These are phyloP conservation scores for Poronia punctata DNA, from an alignment of 495 filamentous ascomycete genomes.

Conservation along the genomic window DNA sequence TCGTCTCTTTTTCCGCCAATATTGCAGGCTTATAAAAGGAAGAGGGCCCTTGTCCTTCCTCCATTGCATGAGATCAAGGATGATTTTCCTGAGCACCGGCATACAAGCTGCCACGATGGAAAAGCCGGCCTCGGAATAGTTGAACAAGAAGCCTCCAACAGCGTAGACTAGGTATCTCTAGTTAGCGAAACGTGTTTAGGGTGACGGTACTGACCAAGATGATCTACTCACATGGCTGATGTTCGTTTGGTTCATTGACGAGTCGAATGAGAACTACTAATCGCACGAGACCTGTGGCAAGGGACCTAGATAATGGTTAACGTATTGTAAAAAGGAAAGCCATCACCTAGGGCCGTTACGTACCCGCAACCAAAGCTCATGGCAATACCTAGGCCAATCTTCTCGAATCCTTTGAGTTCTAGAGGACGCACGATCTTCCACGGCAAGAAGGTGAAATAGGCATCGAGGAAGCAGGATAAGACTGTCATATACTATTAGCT, in stretches of 20 bases:
- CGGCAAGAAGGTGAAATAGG: slow-evolving; percentile 6
- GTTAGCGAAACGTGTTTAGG: too few species aligned
- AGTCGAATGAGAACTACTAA: slow-evolving; percentile 1
- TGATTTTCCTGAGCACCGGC: slow-evolving; percentile 7
- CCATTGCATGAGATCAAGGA: slow-evolving; percentile 5
- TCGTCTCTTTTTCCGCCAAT: slow-evolving; percentile 1
- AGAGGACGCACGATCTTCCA: slow-evolving; percentile 11
- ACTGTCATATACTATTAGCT: slow-evolving; percentile 3
- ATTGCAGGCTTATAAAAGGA: not conserved
- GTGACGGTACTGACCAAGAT: not conserved
- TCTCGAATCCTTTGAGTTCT: slow-evolving; percentile 9
- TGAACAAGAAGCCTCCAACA: slow-evolving; percentile 6
- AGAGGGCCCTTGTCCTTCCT: not conserved
- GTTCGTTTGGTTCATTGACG: not conserved
- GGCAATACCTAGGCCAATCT: slow-evolving; percentile 6
- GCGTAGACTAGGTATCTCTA: slow-evolving; percentile 11
- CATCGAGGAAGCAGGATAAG: slow-evolving; percentile 8
- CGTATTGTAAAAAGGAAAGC: not conserved
- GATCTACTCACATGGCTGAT: slow-evolving; percentile 10
- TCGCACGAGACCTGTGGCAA: slow-evolving; percentile 1
- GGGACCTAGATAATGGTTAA: slow-evolving; percentile 3
- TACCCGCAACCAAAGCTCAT: slow-evolving; percentile 11
- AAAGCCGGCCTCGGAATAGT: slow-evolving; percentile 7
- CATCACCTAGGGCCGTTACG: not conserved
- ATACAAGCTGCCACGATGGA: slow-evolving; percentile 10